Percentiles rank a stretch among this genome's conserved stretches.
Conservation (phyloP, 768 basidiomycete genomes). For the Lactifluus hygrophoroides region DNA sequence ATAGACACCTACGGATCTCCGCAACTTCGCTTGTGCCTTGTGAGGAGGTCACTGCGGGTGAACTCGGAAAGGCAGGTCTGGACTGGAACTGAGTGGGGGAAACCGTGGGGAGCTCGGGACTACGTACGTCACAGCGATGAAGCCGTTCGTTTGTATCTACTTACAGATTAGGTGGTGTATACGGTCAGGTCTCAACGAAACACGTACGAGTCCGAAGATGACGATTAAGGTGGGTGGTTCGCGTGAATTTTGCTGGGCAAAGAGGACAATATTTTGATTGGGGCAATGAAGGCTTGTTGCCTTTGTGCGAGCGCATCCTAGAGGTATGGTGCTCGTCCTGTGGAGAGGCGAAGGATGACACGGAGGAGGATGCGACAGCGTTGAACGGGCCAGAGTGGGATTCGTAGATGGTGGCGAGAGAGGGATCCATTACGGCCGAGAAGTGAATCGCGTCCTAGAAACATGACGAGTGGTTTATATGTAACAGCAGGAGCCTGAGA, state of each 20-base stretch:
- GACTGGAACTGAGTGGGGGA: slow-evolving; percentile 3
- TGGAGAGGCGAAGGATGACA: slow-evolving; percentile 6
- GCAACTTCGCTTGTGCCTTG: slow-evolving; percentile 57
- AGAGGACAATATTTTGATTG: slow-evolving; percentile 56
- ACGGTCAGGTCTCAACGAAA: not conserved
- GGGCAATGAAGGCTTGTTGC: slow-evolving; percentile 53
- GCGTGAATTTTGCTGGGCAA: slow-evolving; percentile 60
- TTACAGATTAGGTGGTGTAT: not conserved
- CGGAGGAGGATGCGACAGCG: slow-evolving; percentile 16
- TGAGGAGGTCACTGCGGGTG: slow-evolving; percentile 56
- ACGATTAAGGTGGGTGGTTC: slow-evolving; percentile 58
- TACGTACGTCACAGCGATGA: slow-evolving; percentile 49
- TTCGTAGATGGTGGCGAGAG: slow-evolving; percentile 6
- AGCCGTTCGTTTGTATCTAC: slow-evolving; percentile 56
- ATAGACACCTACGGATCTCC: slow-evolving; percentile 44
- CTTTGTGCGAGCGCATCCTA: slow-evolving; percentile 43
- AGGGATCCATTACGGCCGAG: not conserved
- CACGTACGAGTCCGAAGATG: slow-evolving; percentile 55
- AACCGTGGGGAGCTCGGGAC: not conserved
- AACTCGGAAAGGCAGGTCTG: slow-evolving; percentile 59
- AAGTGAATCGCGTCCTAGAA: not conserved
- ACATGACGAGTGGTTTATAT: slow-evolving; percentile 12
- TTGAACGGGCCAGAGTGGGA: slow-evolving; percentile 2
- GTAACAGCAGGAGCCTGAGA: not conserved
- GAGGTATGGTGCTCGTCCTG: slow-evolving; percentile 26